Conservation (phyloP, 1,139 yeast genomes). For the Hanseniaspora uvarum region DNA sequence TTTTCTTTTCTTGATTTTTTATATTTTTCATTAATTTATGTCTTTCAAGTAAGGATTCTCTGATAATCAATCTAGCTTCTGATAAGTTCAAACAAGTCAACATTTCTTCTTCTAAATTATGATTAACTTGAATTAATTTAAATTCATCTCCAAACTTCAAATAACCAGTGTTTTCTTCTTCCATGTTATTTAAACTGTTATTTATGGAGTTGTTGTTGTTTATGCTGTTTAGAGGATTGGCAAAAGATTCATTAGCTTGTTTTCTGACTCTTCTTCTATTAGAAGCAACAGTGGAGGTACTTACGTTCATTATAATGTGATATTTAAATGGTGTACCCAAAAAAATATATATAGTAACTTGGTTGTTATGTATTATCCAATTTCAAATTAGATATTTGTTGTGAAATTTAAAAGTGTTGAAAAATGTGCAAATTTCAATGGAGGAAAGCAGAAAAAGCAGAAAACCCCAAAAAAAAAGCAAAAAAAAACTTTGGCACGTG, state of each 20-base stretch:
- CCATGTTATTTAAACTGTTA: conserved; percentile 36
- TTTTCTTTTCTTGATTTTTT: conserved; percentile 27
- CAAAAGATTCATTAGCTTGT: conserved; percentile 6
- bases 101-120: conserved; percentile 66
- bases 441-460: too few species aligned
- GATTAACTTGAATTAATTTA: conserved; percentile 66
- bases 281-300: conserved; percentile 79
- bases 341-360: too few species aligned
- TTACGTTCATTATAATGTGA: conserved; percentile 55
- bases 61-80: conserved; percentile 78
- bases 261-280: conserved; percentile 57
- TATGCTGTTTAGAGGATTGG: neutral
- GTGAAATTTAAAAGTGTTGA: too few species aligned
- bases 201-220: neutral
- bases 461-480: too few species aligned
- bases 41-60: conserved; percentile 82
- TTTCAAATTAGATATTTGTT: too few species aligned
- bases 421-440: too few species aligned
- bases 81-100: conserved; percentile 76
- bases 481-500: too few species aligned
- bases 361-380: too few species aligned
- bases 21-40: conserved; percentile 37
- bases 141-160: conserved; percentile 89
- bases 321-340: too few species aligned
- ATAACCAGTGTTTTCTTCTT: conserved; percentile 81